Evolutionary conservation across 345 rosid genomes (phyloP), one percentile per base, ranked within the genome.

Genomic region (Abelmoschus esculentus): DNA sequence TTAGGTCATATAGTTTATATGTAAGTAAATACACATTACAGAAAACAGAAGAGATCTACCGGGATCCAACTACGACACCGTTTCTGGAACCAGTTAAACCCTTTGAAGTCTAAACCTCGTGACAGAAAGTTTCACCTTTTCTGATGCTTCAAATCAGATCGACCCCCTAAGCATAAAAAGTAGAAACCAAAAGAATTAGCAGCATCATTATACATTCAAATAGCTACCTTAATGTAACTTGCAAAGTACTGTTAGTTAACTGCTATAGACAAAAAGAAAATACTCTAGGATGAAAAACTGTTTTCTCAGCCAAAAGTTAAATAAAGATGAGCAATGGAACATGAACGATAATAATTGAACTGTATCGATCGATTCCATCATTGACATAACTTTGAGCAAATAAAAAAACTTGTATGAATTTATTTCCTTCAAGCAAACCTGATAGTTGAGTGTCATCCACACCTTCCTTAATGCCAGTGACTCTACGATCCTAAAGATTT

Each of bases 381-480:
- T 42, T 42, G 9, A 12, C 12, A 49, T 13, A 13, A 8, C 36
- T 18, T 18, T 54, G 59, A 10, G 52, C 19, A 63, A 15, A 64
- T 42, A 42, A 11, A 40, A 40, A 54, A 63, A 1, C 53, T 22
- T 6, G 14, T 1, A 69, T 11, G 13, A 36, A 56, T 56, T 57
- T 13, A 15, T 40, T 69, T 56, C 42, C 52, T 34, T 38, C 19
- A 3, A 57, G 72, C 74, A 60, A 64, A 83, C 87, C 87, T 78
- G 70, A 67, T 55, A 46, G 61, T 64, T 61, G 58, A 3, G 26
- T 69, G 26, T 13, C 65, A 49, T 52, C 71, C 62, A 42, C 13
- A 57, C 47, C 77, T 61, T 75, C 83, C 67, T 49, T 79, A 75
- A 83, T 73, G 57, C 80, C 81, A 47, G 75, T 78, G 73, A 83